phyloP scores from a whole-genome alignment of 331 rosid genomes.

The Malus hybrid region DNA sequence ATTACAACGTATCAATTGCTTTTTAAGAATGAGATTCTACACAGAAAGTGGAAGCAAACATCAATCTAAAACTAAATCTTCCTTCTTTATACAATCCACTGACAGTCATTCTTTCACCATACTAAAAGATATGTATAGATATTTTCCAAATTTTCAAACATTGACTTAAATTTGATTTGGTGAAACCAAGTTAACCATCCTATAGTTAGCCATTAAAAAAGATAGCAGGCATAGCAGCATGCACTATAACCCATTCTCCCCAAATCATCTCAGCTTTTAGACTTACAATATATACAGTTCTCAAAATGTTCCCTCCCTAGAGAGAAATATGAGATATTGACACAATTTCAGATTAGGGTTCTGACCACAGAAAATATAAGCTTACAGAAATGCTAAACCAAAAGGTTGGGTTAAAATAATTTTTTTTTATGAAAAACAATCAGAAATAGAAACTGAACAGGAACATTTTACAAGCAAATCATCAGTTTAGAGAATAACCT shows the following conservation, averaged over 20 bases:
- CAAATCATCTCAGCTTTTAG: neutral
- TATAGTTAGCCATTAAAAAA: neutral
- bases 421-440: neutral
- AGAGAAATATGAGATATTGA: neutral
- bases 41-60: neutral
- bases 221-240: neutral
- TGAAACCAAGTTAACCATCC: neutral
- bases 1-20: neutral
- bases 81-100: neutral
- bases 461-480: neutral
- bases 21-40: neutral
- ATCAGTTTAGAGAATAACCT: slow-evolving; percentile 35
- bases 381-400: too few relatives aligned
- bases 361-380: neutral
- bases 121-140: neutral
- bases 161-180: neutral
- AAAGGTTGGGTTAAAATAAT: too few relatives aligned
- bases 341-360: neutral
- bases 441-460: neutral
- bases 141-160: neutral
- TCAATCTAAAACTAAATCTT: neutral
- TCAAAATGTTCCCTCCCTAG: neutral
- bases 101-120: neutral
- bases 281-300: neutral
- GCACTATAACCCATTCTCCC: neutral